Evolutionary conservation across 768 basidiomycete species (phyloP), one percentile per base, ranked within the genome.

Genomic region (Pisolithus orientalis): DNA sequence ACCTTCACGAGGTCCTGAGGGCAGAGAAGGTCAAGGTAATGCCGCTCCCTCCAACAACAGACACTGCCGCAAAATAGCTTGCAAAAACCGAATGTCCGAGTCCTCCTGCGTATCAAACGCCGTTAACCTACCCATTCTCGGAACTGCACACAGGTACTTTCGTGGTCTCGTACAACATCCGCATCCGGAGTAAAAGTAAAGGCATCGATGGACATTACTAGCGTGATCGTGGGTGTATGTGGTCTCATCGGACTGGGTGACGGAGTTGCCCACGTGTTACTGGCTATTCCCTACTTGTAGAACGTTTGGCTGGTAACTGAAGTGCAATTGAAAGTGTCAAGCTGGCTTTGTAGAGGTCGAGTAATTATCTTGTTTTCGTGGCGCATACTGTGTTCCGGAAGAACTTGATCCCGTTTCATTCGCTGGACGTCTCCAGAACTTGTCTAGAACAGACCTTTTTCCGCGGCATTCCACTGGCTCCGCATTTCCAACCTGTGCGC

Each of bases 31-130:
- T 70, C 57, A 80, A 81, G 0, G 84, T 78, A 63, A 85, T 78
- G 3, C 84, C 84, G 21, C 77, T 78, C 11, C 84, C 84, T 9
- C 81, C 83, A 5, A 78, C 78, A 39, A 83, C 64, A 53, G 85
- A 72, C 53, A 84, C 54, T 10, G 79, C 75, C 0, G 75, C 46
- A 6, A 32, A 47, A 16, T 47, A 47, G 34, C 46, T 47, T 21
- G 46, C 46, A 10, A 47, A 47, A 32, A 84, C 17, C 5, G 46
- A 47, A 47, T 47, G 46, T 8, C 46, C 46, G 10, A 32, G 46
- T 4, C 46, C 46, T 24, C 46, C 46, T 47, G 17, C 10, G 17
- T 29, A 47, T 14, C 29, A 11, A 11, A 44, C 2, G 14, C 4
- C 7, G 14, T 28, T 31, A 21, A 40, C 32, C 37, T 32, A 17